These are phyloP conservation scores for Lactarius hatsudake DNA, from an alignment of 768 basidiomycete genomes.

Conservation along the genomic window DNA sequence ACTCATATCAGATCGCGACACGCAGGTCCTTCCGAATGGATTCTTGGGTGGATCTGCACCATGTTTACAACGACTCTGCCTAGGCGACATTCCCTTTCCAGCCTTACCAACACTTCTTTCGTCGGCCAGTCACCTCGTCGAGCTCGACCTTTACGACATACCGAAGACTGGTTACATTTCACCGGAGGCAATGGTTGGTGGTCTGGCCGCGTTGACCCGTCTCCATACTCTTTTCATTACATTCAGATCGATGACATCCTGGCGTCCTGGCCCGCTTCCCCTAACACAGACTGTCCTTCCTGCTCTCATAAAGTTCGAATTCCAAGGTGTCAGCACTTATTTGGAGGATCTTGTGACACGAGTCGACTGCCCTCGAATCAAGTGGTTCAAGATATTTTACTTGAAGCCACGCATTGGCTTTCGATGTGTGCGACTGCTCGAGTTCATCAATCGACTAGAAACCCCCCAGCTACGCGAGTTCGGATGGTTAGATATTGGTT, in stretches of 20 bases:
- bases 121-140: not conserved
- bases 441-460: not conserved
- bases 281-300: not conserved
- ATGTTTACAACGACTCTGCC: not conserved
- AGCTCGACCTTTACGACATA: not conserved
- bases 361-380: not conserved
- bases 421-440: not conserved
- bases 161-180: not conserved
- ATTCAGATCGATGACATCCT: not conserved
- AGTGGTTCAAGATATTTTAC: not conserved
- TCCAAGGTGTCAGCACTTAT: not conserved
- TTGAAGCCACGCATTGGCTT: not conserved
- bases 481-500: not conserved
- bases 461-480: not conserved
- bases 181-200: not conserved
- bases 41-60: not conserved
- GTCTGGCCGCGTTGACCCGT: not conserved
- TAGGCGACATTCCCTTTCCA: not conserved
- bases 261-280: not conserved
- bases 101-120: not conserved
- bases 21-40: not conserved
- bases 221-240: not conserved
- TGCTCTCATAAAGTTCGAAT: not conserved
- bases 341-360: not conserved
- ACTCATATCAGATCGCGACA: fast-evolving